These are phyloP conservation scores for Xylariaceae sp. DNA, from an alignment of 2,329 filamentous ascomycete species.

Conservation along the genomic window DNA sequence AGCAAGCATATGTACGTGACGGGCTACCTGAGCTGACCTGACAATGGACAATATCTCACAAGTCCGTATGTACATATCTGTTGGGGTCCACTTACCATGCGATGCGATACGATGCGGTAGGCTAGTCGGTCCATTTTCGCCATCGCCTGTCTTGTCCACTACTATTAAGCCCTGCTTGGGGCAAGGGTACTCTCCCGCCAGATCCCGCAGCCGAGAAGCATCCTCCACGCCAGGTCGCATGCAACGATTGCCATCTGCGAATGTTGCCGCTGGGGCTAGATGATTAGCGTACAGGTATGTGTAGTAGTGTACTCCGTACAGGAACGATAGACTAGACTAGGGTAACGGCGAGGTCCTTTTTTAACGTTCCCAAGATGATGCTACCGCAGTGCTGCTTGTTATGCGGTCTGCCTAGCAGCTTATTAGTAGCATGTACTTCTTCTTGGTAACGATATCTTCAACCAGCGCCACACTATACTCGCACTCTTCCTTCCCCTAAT, in stretches of 20 bases:
- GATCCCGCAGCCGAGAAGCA: slow-evolving; percentile 21
- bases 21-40: neutral
- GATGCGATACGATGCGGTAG: slow-evolving; percentile 16
- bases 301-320: neutral
- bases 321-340: slow-evolving; percentile 13
- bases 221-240: slow-evolving; percentile 28
- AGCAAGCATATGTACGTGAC: neutral
- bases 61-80: neutral
- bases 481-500: slow-evolving; percentile 11
- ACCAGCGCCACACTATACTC: slow-evolving; percentile 12
- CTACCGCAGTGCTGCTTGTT: no score
- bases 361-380: no score
- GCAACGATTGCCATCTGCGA: slow-evolving; percentile 26
- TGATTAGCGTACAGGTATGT: slow-evolving; percentile 11
- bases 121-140: slow-evolving; percentile 6
- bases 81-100: slow-evolving; percentile 16
- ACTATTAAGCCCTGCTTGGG: slow-evolving; percentile 11
- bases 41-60: neutral
- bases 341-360: slow-evolving; percentile 6
- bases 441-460: slow-evolving; percentile 21
- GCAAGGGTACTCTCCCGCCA: no score
- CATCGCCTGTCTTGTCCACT: slow-evolving; percentile 5
- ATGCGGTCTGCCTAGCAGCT: neutral
- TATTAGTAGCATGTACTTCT: slow-evolving; percentile 16
- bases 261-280: slow-evolving; percentile 12